A percentile compares a stretch with the other conserved stretches of the same genome.
Evolutionary conservation across 2,329 filamentous ascomycete species (phyloP).

Genomic region (Exophiala aquamarina): DNA sequence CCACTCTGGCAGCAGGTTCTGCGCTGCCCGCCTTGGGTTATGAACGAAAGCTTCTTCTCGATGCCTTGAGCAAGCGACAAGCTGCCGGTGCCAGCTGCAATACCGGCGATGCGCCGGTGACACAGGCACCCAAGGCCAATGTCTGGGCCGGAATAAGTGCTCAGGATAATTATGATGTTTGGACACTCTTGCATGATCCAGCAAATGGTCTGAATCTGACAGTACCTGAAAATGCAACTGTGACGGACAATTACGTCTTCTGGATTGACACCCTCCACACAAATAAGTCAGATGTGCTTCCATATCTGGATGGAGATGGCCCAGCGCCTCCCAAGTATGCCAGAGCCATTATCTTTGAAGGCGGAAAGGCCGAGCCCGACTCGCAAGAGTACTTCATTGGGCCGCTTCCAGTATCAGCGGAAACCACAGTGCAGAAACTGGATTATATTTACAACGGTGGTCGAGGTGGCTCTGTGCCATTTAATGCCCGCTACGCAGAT

Average conservation of each 20-base stretch:
- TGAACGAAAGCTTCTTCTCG: constrained; percentile 14
- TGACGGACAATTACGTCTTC: constrained; percentile 48
- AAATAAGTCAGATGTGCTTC: constrained; percentile 50
- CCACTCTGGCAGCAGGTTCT: constrained; percentile 2
- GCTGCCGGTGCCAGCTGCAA: constrained; percentile 1
- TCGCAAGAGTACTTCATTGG: constrained; percentile 47
- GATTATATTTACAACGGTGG: constrained; percentile 20
- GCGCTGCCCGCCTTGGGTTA: constrained; percentile 16
- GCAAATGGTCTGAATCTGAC: constrained; percentile 48
- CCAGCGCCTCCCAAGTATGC: constrained; percentile 44
- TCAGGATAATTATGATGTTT: constrained; percentile 46
- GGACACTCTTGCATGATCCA: constrained; percentile 44
- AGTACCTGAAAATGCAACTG: constrained; percentile 33
- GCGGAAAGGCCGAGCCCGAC: constrained; percentile 12
- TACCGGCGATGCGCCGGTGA: constrained; percentile 8
- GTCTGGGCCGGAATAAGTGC: constrained; percentile 44
- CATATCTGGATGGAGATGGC: constrained; percentile 44
- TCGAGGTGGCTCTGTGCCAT: constrained; percentile 10
- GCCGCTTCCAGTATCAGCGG: constrained; percentile 45
- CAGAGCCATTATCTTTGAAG: constrained; percentile 41
- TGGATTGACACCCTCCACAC: constrained; percentile 50
- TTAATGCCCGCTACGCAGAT: constrained; percentile 11
- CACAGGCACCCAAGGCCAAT: constrained; percentile 40
- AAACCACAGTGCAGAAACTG: constrained; percentile 36
- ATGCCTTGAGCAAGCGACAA: constrained; percentile 11